Evolutionary conservation across 768 basidiomycete genomes (phyloP).

Genomic region (Amanita exitialis): DNA sequence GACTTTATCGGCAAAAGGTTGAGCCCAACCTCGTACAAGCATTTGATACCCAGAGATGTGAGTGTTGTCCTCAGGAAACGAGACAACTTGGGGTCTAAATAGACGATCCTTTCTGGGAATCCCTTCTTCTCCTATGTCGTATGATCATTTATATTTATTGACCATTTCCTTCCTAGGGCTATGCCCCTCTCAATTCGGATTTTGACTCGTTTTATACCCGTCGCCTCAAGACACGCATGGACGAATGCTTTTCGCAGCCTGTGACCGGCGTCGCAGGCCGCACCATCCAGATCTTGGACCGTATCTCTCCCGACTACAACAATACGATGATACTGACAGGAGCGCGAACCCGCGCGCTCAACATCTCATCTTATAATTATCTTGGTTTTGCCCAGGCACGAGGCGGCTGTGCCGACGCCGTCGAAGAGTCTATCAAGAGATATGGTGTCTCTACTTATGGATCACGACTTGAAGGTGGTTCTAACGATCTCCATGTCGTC

Average conservation of each 20-base stretch:
- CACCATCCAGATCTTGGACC: slow-evolving; percentile 79
- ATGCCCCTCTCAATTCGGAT: slow-evolving; percentile 93
- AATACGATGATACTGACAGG: slow-evolving; percentile 71
- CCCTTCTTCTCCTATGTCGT: background rate
- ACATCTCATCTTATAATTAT: slow-evolving; percentile 98
- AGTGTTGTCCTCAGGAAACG: too few species aligned
- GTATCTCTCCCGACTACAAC: slow-evolving; percentile 76
- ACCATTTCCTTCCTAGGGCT: slow-evolving; percentile 49
- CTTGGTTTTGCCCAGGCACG: slow-evolving; percentile 93
- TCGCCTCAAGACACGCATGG: slow-evolving; percentile 86
- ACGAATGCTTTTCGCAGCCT: slow-evolving; percentile 91
- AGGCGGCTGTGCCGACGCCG: slow-evolving; percentile 92
- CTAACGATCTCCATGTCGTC: slow-evolving; percentile 71
- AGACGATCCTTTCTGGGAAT: too few species aligned
- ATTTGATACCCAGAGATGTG: slow-evolving; percentile 79
- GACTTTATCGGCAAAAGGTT: slow-evolving; percentile 93
- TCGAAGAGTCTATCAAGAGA: slow-evolving; percentile 69
- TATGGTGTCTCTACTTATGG: slow-evolving; percentile 79
- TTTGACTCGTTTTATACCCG: slow-evolving; percentile 99
- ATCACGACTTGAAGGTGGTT: slow-evolving; percentile 75
- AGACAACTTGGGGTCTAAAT: too few species aligned
- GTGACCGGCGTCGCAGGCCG: slow-evolving; percentile 94
- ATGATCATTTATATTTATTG: background rate
- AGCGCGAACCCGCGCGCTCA: slow-evolving; percentile 77
- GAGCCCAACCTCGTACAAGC: slow-evolving; percentile 55